Evolutionary conservation across 1,284 basidiomycete genomes (phyloP).

Genomic region (Tremellales sp.): DNA sequence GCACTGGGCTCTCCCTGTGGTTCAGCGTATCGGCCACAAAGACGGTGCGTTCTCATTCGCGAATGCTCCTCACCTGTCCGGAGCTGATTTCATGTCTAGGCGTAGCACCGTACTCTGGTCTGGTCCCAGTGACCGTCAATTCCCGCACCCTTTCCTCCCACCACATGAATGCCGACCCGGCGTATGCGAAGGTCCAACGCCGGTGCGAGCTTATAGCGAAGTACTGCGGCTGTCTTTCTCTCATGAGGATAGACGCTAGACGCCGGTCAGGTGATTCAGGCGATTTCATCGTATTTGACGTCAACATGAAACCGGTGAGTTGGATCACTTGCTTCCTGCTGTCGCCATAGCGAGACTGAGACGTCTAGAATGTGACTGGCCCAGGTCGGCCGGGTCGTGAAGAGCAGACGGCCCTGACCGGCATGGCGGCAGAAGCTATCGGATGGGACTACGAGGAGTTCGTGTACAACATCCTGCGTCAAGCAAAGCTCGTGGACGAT

Average conservation of each 20-base stretch:
- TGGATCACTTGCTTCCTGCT: neutral
- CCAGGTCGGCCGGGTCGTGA: conserved; percentile 33
- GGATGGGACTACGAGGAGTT: conserved; percentile 27
- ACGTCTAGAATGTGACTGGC: conserved; percentile 34
- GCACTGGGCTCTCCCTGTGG: conserved; percentile 31
- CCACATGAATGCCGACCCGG: too few species aligned
- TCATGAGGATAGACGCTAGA: conserved; percentile 25
- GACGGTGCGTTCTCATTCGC: conserved; percentile 14
- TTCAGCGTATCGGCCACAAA: conserved; percentile 28
- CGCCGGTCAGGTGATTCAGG: neutral
- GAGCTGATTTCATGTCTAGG: conserved; percentile 8
- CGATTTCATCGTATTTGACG: conserved; percentile 25
- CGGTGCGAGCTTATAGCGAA: conserved; percentile 21
- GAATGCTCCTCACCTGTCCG: neutral
- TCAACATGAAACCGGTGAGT: conserved; percentile 39
- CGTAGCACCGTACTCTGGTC: conserved; percentile 34
- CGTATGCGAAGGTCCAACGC: conserved; percentile 17
- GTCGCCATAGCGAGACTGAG: too few species aligned
- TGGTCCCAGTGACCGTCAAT: conserved; percentile 30
- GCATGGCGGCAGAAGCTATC: conserved; percentile 27
- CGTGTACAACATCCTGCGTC: conserved; percentile 12
- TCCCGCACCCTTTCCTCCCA: too few species aligned
- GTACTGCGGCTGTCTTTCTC: conserved; percentile 12
- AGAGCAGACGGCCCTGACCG: conserved; percentile 28
- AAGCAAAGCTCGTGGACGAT: neutral